Evolutionary conservation across 2,329 filamentous ascomycete genomes (phyloP), one percentile per base, ranked within the genome.

Genomic region (Ascochyta viciae-villosae): DNA sequence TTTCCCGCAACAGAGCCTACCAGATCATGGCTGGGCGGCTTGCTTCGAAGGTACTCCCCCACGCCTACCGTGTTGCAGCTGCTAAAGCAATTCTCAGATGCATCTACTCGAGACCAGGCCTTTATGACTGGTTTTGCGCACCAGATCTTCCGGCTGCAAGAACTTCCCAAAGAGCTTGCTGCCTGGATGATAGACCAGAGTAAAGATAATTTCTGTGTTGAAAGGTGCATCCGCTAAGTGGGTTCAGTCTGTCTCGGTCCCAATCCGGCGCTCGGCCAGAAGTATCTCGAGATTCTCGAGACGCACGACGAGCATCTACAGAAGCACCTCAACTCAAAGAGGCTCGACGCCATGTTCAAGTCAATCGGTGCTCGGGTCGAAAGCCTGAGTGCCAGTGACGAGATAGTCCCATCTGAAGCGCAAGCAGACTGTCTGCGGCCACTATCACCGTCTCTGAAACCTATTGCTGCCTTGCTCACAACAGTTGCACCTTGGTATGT

Each of bases 341-440:
- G 75, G 44, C 69, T 84, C 10, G 66, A 84, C 46, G 70, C 76
- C 6, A 74, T 91, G 10, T 89, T 93, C 58, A 73, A 74, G 46
- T 76, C 76, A 15, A 69, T 92, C 6, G 88, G 88, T 3, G 87
- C 85, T 37, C 53, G 60, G 3, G 34, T 63, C 22, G 35, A 50
- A 24, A 50, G 24, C 12, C 31, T 65, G 6, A 45, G 55, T 4
- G 22, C 41, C 6, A 35, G 35, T 19, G 27, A 42, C 15, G 34
- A 60, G 9, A 19, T 68, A 27, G 15, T 34, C 6, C 64, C 59
- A 16, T 31, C 37, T 44, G 53, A 58, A 22, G 34, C 40, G 24
- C 50, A 54, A 56, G 63, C 50, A 41, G 50, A 54, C 3, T 61
- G 50, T 43, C 26, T 38, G 22, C 33, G 22, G 8, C 42, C 49